A percentile compares a stretch with the other conserved stretches of the same genome.
These are phyloP conservation scores for Verticillium zaregamsianum DNA, from an alignment of 2,329 filamentous ascomycete species.

Conservation along the genomic window DNA sequence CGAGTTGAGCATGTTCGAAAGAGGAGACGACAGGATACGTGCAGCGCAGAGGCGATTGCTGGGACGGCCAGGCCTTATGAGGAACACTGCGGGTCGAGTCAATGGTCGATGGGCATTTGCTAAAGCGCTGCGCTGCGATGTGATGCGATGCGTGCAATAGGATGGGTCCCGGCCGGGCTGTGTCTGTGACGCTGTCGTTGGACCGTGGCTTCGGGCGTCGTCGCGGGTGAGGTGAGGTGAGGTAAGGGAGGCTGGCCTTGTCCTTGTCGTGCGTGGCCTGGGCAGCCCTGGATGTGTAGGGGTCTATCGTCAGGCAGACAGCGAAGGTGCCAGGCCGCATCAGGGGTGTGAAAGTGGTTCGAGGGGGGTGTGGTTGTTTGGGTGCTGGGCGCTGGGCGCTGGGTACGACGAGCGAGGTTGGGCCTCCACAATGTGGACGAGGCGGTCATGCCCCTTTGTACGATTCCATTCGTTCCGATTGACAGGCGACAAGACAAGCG, in stretches of 20 bases:
- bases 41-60: background rate
- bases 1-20: constrained; percentile 11
- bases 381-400: background rate
- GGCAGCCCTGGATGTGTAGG: background rate
- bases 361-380: background rate
- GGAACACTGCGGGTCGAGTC: constrained; percentile 1
- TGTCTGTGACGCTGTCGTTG: background rate
- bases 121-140: background rate
- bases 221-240: background rate
- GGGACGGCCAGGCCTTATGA: constrained; percentile 9
- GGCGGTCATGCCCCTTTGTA: background rate
- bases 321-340: background rate
- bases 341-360: background rate
- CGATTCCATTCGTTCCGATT: background rate
- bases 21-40: constrained; percentile 2
- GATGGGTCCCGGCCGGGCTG: background rate
- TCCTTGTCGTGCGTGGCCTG: background rate
- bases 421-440: background rate
- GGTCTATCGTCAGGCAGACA: background rate
- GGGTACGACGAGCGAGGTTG: background rate
- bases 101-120: background rate
- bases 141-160: background rate
- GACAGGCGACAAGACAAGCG: background rate
- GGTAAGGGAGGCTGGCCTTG: background rate
- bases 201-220: background rate